A percentile compares a stretch with the other conserved stretches of the same genome.
Evolutionary conservation across 2,329 filamentous ascomycete genomes (phyloP).

Genomic region (Alternaria sp.): DNA sequence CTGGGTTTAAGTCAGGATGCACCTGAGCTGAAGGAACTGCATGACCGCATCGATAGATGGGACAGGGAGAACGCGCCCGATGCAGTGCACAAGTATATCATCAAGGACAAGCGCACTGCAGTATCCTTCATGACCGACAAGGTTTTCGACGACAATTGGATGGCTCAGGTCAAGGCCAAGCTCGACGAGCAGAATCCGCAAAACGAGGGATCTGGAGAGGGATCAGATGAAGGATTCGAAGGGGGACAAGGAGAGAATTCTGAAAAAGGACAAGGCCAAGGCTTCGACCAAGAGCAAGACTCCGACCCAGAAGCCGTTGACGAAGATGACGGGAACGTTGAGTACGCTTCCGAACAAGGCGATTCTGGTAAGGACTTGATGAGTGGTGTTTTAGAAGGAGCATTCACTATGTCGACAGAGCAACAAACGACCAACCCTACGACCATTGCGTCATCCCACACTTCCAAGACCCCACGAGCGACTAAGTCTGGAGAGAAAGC

Average conservation of each 20-base stretch:
- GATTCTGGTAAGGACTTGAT: not conserved
- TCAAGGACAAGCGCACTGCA: not conserved
- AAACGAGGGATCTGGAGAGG: not conserved
- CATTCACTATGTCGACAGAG: not conserved
- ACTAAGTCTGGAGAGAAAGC: not conserved
- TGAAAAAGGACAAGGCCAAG: not conserved
- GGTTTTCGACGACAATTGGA: not conserved
- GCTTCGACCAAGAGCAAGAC: not conserved
- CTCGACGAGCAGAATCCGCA: not conserved
- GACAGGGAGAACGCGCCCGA: not conserved
- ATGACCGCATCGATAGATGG: not conserved
- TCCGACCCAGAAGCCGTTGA: not conserved
- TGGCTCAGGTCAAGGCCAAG: not conserved
- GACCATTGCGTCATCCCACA: not conserved
- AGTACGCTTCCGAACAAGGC: not conserved
- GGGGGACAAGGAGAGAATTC: too few relatives aligned
- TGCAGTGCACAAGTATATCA: not conserved
- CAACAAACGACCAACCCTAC: not conserved
- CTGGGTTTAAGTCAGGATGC: not conserved
- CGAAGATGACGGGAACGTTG: not conserved
- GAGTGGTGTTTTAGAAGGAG: not conserved
- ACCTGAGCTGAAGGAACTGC: not conserved
- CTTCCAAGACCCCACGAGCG: not conserved
- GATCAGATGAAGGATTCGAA: not conserved
- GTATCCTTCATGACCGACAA: not conserved